Percentiles rank a stretch among this genome's conserved stretches.
Evolutionary conservation across 2,329 filamentous ascomycete genomes (phyloP).

Genomic region (Fusarium sp.): DNA sequence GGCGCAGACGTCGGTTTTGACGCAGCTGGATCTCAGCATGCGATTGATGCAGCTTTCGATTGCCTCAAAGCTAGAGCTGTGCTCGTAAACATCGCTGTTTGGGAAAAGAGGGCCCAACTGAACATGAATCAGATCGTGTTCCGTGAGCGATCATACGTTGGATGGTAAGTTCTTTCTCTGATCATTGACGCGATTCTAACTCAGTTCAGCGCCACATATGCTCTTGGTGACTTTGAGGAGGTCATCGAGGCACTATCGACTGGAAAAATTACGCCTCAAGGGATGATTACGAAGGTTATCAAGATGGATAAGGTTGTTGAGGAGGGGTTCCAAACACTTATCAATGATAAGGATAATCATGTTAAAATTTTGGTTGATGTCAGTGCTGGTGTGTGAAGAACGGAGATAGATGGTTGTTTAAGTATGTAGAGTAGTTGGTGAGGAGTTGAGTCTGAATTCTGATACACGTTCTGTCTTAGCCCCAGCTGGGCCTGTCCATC

Average conservation of each 20-base stretch:
- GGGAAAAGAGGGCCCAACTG: slow-evolving; percentile 20
- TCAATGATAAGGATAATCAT: slow-evolving; percentile 21
- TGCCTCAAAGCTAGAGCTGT: slow-evolving; percentile 16
- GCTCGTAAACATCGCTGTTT: slow-evolving; percentile 15
- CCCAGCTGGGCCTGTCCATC: neutral
- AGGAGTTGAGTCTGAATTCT: neutral
- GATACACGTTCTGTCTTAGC: accelerated
- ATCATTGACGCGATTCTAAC: neutral
- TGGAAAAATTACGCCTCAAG: slow-evolving; percentile 4
- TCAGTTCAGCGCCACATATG: neutral
- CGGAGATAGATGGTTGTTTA: accelerated
- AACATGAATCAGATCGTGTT: slow-evolving; percentile 32
- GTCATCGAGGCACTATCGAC: slow-evolving; percentile 18
- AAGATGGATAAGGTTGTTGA: slow-evolving; percentile 28
- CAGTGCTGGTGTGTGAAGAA: neutral
- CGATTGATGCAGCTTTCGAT: slow-evolving; percentile 11
- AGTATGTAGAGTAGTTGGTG: neutral
- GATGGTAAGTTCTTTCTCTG: neutral
- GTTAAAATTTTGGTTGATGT: slow-evolving; percentile 28
- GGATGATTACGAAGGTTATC: slow-evolving; percentile 26
- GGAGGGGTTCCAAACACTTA: slow-evolving; percentile 11
- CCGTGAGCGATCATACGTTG: slow-evolving; percentile 17
- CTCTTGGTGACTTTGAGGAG: slow-evolving; percentile 17
- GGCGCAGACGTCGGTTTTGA: slow-evolving; percentile 22
- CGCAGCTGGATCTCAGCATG: slow-evolving; percentile 14